Conservation (phyloP, 169 alveolate species). For the Plasmodium knowlesi region DNA sequence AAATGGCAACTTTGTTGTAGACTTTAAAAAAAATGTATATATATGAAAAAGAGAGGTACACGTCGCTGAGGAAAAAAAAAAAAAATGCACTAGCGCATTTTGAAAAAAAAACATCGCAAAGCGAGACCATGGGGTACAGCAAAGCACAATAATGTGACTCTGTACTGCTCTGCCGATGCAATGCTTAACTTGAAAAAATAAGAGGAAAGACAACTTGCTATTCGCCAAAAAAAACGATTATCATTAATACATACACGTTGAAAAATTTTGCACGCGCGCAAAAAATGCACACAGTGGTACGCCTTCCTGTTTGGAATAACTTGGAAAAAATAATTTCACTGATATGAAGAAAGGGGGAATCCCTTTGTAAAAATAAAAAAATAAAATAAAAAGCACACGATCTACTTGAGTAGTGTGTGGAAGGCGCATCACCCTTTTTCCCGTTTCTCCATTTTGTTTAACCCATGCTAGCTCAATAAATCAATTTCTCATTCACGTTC, state of each 20-base stretch:
- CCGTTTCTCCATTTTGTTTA: background rate
- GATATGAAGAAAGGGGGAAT: background rate
- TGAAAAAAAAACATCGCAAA: background rate
- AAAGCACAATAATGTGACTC: background rate
- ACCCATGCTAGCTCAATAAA: conserved; percentile 4
- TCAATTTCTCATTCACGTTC: conserved; percentile 62
- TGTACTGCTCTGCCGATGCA: background rate
- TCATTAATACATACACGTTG: background rate
- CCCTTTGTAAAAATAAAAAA: background rate
- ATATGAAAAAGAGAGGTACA: background rate
- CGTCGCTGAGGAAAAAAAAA: conserved; percentile 25
- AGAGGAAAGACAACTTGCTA: background rate
- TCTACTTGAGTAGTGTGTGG: background rate
- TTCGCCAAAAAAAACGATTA: background rate
- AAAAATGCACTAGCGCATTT: conserved; percentile 41
- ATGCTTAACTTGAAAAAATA: conserved; percentile 8
- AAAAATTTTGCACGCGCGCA: background rate
- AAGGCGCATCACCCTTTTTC: background rate
- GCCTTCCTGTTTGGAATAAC: background rate
- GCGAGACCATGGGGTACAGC: background rate
- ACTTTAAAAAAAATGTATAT: conserved; percentile 6
- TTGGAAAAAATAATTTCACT: conserved; percentile 5
- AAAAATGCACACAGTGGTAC: conserved; percentile 11
- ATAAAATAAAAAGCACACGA: background rate
- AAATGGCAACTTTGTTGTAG: background rate